phyloP scores from a whole-genome alignment of 345 rosid species.

The Physaria fendleri region DNA sequence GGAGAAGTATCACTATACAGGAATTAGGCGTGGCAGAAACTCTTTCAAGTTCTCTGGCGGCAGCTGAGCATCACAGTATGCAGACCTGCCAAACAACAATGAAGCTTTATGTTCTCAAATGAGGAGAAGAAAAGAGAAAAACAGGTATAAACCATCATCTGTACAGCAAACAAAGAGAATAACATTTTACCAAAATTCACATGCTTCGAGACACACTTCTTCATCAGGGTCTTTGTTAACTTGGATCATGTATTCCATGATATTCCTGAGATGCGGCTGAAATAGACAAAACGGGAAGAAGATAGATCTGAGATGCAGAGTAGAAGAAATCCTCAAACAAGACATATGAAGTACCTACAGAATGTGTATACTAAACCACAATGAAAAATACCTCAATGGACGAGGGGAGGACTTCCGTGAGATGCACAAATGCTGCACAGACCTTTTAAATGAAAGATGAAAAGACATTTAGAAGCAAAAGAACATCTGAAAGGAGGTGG shows the following conservation, averaged over 20 bases:
- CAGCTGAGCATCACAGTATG: slow-evolving; percentile 79
- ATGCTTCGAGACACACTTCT: slow-evolving; percentile 95
- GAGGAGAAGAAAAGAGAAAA: neutral
- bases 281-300: slow-evolving; percentile 5
- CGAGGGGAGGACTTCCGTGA: slow-evolving; percentile 69
- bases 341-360: neutral
- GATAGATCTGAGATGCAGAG: neutral
- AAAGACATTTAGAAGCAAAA: neutral
- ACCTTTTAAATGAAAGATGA: slow-evolving; percentile 44
- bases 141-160: neutral
- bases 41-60: slow-evolving; percentile 75
- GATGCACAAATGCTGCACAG: slow-evolving; percentile 90
- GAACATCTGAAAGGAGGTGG: neutral
- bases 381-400: slow-evolving; percentile 60
- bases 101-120: slow-evolving; percentile 7
- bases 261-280: slow-evolving; percentile 80
- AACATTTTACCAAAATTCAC: slow-evolving; percentile 87
- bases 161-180: slow-evolving; percentile 1
- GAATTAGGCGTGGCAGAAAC: slow-evolving; percentile 73
- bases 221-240: slow-evolving; percentile 86
- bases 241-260: slow-evolving; percentile 82
- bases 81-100: slow-evolving; percentile 59
- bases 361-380: neutral
- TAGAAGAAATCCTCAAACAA: neutral
- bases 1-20: slow-evolving; percentile 40